Evolutionary conservation across 164 flowering plant species (phyloP).

Genomic region (Vitis labrusca): DNA sequence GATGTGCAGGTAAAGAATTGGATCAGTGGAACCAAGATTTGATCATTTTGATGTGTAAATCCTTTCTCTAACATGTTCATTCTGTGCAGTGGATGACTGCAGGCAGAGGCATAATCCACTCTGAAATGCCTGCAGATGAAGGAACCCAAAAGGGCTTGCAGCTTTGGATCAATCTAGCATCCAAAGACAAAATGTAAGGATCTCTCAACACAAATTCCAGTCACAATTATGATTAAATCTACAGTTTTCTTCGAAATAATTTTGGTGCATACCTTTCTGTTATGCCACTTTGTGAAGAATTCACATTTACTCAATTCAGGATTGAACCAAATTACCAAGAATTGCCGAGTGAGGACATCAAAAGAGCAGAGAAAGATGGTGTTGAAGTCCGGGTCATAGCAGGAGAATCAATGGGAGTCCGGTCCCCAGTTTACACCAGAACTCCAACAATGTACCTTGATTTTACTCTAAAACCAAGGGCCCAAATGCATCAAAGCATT

Average conservation of each 20-base stretch:
- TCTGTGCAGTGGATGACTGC: conserved; percentile 91
- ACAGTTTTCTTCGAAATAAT: not conserved
- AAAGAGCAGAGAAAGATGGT: conserved; percentile 59
- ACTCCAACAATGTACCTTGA: conserved; percentile 90
- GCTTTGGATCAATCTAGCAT: conserved; percentile 87
- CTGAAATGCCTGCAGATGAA: conserved; percentile 89
- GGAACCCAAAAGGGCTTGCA: conserved; percentile 71
- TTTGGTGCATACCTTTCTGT: no score
- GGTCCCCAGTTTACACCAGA: conserved; percentile 77
- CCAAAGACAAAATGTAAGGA: conserved; percentile 79
- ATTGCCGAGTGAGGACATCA: conserved; percentile 48
- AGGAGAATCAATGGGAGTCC: conserved; percentile 81
- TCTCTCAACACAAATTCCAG: not conserved
- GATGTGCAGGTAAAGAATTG: conserved; percentile 68
- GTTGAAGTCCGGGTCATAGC: conserved; percentile 79
- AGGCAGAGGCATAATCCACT: conserved; percentile 88
- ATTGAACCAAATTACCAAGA: conserved; percentile 83
- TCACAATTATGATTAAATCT: no score
- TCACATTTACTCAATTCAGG: conserved; percentile 37
- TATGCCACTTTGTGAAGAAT: no score
- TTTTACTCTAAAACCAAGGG: conserved; percentile 63
- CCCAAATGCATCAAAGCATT: conserved; percentile 57
- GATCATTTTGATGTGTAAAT: not conserved
- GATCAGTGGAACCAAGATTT: not conserved
- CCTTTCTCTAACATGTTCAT: not conserved